Evolutionary conservation across 1,139 yeast species (phyloP).

Genomic region (Nakaseomyces uthaithaninus): DNA sequence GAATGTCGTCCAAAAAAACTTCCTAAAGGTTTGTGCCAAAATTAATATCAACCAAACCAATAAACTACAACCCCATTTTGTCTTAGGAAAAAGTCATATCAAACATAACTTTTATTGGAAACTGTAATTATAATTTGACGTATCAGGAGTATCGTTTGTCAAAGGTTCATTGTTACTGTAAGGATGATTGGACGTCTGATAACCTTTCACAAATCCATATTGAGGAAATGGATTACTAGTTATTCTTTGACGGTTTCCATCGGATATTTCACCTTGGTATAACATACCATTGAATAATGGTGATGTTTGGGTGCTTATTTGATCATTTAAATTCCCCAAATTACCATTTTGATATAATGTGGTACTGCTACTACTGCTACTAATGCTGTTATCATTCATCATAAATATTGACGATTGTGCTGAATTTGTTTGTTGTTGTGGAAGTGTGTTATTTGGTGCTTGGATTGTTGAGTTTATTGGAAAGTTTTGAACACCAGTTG

Average conservation of each 20-base stretch:
- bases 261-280: conserved; percentile 14
- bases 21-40: no score
- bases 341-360: conserved; percentile 12
- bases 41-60: no score
- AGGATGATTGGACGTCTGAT: neutral
- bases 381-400: conserved; percentile 12
- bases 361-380: conserved; percentile 16
- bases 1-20: no score
- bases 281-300: conserved; percentile 2
- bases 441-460: conserved; percentile 11
- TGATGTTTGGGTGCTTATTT: neutral
- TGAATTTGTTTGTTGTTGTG: conserved; percentile 3
- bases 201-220: conserved; percentile 7
- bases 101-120: neutral
- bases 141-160: neutral
- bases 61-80: no score
- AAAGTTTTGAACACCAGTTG: neutral
- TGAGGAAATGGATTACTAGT: conserved; percentile 20
- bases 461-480: neutral
- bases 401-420: conserved; percentile 11
- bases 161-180: neutral
- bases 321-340: conserved; percentile 2
- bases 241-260: conserved; percentile 15
- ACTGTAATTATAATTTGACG: neutral
- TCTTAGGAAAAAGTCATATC: no score